Conservation (phyloP, 164 flowering plant species). For the Kingdonia uniflora region DNA sequence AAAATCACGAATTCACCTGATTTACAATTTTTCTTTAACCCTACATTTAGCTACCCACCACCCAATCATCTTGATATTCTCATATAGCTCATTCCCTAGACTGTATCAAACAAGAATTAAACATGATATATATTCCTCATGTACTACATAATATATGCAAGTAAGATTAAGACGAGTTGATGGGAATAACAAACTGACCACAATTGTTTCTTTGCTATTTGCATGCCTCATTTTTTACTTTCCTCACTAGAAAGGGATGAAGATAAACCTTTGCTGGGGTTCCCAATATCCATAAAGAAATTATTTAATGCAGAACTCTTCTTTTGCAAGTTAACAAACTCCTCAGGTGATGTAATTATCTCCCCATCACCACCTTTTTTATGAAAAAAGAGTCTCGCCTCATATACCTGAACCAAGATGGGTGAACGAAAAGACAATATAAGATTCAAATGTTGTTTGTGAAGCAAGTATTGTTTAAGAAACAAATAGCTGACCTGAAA, state of each 20-base stretch:
- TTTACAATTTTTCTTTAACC: too few relatives aligned
- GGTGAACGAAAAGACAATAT: too few relatives aligned
- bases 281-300: constrained; percentile 44
- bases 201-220: constrained; percentile 30
- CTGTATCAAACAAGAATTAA: too few relatives aligned
- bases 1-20: too few relatives aligned
- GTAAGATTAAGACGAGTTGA: not conserved
- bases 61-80: too few relatives aligned
- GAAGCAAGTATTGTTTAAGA: too few relatives aligned
- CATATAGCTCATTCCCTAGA: too few relatives aligned
- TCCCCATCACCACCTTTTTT: constrained; percentile 52
- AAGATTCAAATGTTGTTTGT: too few relatives aligned
- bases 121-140: not conserved
- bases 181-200: constrained; percentile 38
- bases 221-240: constrained; percentile 39
- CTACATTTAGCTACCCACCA: too few relatives aligned
- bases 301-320: constrained; percentile 57
- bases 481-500: constrained; percentile 52
- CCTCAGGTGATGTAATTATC: constrained; percentile 62
- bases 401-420: constrained; percentile 48
- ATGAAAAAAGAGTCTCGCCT: constrained; percentile 74
- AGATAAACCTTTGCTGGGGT: constrained; percentile 23
- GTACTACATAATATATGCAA: not conserved
- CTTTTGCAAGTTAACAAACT: constrained; percentile 65
- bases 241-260: constrained; percentile 26